Evolutionary conservation across 2,329 filamentous ascomycete species (phyloP).

Genomic region (Microdochium trichocladiopsis): DNA sequence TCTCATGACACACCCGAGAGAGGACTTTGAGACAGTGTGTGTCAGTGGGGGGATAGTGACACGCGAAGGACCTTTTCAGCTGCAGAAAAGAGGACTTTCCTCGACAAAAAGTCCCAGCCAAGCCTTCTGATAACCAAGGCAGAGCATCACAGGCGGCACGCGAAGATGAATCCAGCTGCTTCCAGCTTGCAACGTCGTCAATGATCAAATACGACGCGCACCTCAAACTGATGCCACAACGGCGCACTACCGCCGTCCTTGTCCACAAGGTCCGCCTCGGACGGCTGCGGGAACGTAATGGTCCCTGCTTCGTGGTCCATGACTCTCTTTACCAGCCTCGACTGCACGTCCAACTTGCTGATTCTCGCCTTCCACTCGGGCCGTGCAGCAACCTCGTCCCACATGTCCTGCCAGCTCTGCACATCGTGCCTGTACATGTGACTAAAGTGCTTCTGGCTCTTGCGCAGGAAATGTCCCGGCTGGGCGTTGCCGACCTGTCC

Average conservation of each 20-base stretch:
- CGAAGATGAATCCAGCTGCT: too few species aligned
- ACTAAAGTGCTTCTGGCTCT: constrained; percentile 1
- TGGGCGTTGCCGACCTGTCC: constrained; percentile 10
- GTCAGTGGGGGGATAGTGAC: too few species aligned
- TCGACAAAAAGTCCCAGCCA: too few species aligned
- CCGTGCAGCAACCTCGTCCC: constrained; percentile 11
- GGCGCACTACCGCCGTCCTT: background rate
- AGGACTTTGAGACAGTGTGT: too few species aligned
- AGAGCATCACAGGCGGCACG: too few species aligned
- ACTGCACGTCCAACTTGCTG: constrained; percentile 11
- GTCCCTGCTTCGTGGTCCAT: constrained; percentile 4
- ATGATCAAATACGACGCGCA: constrained; percentile 14
- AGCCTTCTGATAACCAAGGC: too few species aligned
- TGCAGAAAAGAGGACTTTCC: too few species aligned
- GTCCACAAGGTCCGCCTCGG: background rate
- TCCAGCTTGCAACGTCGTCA: background rate
- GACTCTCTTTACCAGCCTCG: constrained; percentile 9
- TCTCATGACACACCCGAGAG: too few species aligned
- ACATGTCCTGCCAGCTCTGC: constrained; percentile 14
- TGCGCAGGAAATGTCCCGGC: constrained; percentile 2
- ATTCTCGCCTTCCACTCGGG: constrained; percentile 12
- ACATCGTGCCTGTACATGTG: constrained; percentile 12
- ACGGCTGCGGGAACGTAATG: constrained; percentile 3
- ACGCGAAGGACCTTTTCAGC: too few species aligned
- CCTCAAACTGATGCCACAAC: constrained; percentile 14